Base-by-base conservation (phyloP, 805 yeast species). In the Blastobotrys muscicola region DNA sequence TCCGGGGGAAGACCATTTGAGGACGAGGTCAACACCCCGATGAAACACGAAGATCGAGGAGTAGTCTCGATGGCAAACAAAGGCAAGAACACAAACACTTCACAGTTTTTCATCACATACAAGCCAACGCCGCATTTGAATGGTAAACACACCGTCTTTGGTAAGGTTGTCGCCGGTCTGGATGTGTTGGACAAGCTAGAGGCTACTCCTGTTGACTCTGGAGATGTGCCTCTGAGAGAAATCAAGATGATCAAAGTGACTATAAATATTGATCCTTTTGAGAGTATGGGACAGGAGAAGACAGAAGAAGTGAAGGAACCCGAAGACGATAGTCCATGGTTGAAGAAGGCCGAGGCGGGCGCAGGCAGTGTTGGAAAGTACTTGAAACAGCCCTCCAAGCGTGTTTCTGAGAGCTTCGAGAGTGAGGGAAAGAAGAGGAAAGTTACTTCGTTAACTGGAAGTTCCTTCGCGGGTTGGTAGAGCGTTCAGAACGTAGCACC, bases 31-130 rank as follows among this genome's bases (percentile, higher is more conserved):
- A 55, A 49, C 41, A 47, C 58, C 47, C 44, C 65, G 68, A 76
- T 76, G 70, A 80, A 65, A 55, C 95, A 85, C 68, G 76, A 74
- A 66, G 78, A 72, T 62, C 82, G 90, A 50, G 94, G 94, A 61
- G 71, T 84, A 53, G 68, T 85, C 57, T 79, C 94, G 35, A 85
- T 85, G 95, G 95, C 95, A 50, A 85, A 85, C 56, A 82, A 90
- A 46, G 95, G 95, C 55, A 90, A 90, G 66, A 82, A 83, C 76
- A 83, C 95, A 63, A 85, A 85, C 63, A 92, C 94, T 16, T 83
- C 94, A 20, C 95, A 85, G 68, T 85, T 85, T 68, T 85, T 85
- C 71, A 80, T 85, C 62, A 82, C 94, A 56, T 78, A 87, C 0
- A 71, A 69, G 42, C 74, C 85, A 1, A 73, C 80, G 7, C 81